Conservation (phyloP, 257 asterid species). For the Solanum virginianum region DNA sequence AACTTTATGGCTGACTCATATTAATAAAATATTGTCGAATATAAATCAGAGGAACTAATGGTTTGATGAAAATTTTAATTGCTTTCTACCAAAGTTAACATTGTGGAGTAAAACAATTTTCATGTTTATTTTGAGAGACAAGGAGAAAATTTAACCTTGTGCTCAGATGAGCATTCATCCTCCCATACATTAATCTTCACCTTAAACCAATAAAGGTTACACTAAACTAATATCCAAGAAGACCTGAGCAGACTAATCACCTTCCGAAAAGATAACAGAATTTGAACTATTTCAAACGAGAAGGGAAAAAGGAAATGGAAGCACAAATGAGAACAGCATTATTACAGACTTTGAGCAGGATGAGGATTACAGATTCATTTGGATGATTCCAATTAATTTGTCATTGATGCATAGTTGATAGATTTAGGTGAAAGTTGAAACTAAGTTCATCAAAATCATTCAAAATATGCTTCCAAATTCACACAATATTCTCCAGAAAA, state of each 20-base stretch:
- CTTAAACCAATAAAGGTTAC: neutral
- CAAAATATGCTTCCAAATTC: neutral
- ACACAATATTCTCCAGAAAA: neutral
- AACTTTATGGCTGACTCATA: neutral
- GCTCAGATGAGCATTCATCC: neutral
- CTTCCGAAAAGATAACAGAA: neutral
- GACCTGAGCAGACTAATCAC: neutral
- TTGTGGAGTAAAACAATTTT: neutral
- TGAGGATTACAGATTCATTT: neutral
- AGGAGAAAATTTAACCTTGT: neutral
- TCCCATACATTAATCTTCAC: neutral
- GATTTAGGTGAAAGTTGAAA: neutral
- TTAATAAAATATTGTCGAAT: neutral
- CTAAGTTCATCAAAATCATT: neutral
- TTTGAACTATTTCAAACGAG: neutral
- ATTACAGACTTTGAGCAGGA: neutral
- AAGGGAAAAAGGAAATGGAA: neutral
- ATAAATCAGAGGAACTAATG: neutral
- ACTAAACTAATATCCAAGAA: neutral
- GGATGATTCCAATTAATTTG: neutral
- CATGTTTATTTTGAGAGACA: neutral
- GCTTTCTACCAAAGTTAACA: neutral
- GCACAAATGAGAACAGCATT: neutral
- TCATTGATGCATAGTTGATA: neutral
- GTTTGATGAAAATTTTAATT: neutral